phyloP scores from a whole-genome alignment of 2,329 filamentous ascomycete genomes.

The Blumeria hordei region DNA sequence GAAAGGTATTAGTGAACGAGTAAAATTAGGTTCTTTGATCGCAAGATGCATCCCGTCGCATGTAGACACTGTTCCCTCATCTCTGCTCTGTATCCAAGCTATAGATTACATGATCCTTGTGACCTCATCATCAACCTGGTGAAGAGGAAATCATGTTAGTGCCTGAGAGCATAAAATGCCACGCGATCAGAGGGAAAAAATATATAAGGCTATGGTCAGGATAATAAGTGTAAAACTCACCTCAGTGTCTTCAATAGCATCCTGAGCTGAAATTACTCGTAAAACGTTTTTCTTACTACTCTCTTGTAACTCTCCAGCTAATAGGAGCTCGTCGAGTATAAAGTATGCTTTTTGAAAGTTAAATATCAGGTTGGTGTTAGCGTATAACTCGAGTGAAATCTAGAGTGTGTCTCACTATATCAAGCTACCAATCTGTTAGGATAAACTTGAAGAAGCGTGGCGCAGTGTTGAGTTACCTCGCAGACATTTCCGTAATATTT shows the following conservation, averaged over 20 bases:
- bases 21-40: not conserved
- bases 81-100: not conserved
- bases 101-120: conserved; percentile 16
- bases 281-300: conserved; percentile 99
- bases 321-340: conserved; percentile 84
- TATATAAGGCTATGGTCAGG: no score
- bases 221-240: conserved; percentile 26
- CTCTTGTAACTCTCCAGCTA: conserved; percentile 93
- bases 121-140: conserved; percentile 17
- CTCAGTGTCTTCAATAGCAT: conserved; percentile 97
- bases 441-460: not conserved
- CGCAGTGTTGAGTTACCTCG: conserved; percentile 33
- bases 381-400: not conserved
- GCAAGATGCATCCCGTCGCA: no score
- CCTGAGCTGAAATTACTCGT: conserved; percentile 86
- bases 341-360: conserved; percentile 99
- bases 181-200: no score
- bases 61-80: no score
- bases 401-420: conserved; percentile 7
- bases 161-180: conserved; percentile 18
- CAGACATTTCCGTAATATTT: conserved; percentile 99
- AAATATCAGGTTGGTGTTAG: conserved; percentile 38
- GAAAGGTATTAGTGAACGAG: conserved; percentile 2
- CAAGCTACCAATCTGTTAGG: conserved; percentile 7
- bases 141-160: conserved; percentile 28